These are phyloP conservation scores for Arachnomyces sp. DNA, from an alignment of 2,329 filamentous ascomycete species.

Conservation along the genomic window DNA sequence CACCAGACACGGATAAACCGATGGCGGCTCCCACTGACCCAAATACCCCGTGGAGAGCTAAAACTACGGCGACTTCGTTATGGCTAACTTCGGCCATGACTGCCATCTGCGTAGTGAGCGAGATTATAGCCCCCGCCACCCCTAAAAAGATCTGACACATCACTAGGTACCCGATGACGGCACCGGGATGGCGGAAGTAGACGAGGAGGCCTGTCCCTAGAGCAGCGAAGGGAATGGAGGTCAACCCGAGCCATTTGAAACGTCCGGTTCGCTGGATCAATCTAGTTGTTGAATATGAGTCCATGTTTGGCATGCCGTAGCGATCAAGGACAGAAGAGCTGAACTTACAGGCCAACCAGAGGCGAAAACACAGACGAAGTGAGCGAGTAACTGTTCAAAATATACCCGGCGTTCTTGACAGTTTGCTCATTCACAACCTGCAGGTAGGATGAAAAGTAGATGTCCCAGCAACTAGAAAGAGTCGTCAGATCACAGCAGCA, in stretches of 20 bases:
- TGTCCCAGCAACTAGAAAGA: slow-evolving; percentile 31
- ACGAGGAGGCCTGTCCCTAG: slow-evolving; percentile 52
- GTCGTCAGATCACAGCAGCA: too few species aligned
- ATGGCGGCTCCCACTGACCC: slow-evolving; percentile 43
- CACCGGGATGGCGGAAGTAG: slow-evolving; percentile 45
- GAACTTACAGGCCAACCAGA: slow-evolving; percentile 35
- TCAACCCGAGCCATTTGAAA: slow-evolving; percentile 48
- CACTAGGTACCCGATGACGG: slow-evolving; percentile 46
- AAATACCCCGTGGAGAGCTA: slow-evolving; percentile 51
- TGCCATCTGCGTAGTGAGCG: slow-evolving; percentile 49
- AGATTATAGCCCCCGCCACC: slow-evolving; percentile 46
- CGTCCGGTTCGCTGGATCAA: slow-evolving; percentile 39
- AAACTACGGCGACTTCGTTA: slow-evolving; percentile 48
- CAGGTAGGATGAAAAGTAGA: slow-evolving; percentile 23
- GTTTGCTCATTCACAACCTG: slow-evolving; percentile 24
- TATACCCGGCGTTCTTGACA: slow-evolving; percentile 27
- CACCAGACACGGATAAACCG: slow-evolving; percentile 45
- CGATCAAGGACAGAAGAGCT: slow-evolving; percentile 37
- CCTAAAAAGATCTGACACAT: slow-evolving; percentile 56
- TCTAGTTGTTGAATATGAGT: slow-evolving; percentile 34
- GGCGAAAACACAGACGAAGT: slow-evolving; percentile 50
- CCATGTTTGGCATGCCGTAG: slow-evolving; percentile 15
- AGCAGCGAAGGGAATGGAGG: slow-evolving; percentile 48
- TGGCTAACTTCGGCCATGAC: slow-evolving; percentile 49
- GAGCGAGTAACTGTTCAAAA: slow-evolving; percentile 47